These are phyloP conservation scores for Scedosporium dehoogii DNA, from an alignment of 2,329 filamentous ascomycete species.

Conservation along the genomic window DNA sequence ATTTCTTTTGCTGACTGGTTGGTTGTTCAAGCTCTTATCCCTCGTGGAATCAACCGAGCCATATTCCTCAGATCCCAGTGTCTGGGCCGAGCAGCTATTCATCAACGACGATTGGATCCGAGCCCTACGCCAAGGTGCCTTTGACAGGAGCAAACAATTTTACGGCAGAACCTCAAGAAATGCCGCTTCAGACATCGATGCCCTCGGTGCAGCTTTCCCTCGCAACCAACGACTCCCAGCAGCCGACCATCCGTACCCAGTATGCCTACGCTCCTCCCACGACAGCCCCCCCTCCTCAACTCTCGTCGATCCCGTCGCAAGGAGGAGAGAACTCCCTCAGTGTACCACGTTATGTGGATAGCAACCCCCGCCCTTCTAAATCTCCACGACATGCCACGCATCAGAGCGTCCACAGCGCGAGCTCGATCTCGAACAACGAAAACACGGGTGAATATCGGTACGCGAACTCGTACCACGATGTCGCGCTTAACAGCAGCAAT, in stretches of 20 bases:
- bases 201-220: constrained; percentile 43
- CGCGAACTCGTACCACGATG: constrained; percentile 32
- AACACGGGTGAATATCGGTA: constrained; percentile 47
- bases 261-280: constrained; percentile 45
- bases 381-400: constrained; percentile 45
- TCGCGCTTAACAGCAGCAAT: constrained; percentile 18
- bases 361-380: constrained; percentile 43
- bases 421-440: constrained; percentile 39
- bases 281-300: constrained; percentile 35
- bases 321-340: constrained; percentile 35
- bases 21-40: constrained; percentile 39
- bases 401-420: constrained; percentile 40
- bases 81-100: constrained; percentile 37
- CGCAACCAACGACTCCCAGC: constrained; percentile 35
- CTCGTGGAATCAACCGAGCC: constrained; percentile 39
- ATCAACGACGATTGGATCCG: constrained; percentile 37
- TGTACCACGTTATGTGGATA: constrained; percentile 48
- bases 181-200: constrained; percentile 34
- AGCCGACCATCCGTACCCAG: constrained; percentile 39
- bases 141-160: constrained; percentile 37
- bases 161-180: constrained; percentile 40
- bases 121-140: constrained; percentile 44
- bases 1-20: neutral
- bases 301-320: constrained; percentile 30
- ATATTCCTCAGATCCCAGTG: constrained; percentile 38